Evolutionary conservation across 352 stramenopile genomes (phyloP).

Genomic region (Bremia lactucae): DNA sequence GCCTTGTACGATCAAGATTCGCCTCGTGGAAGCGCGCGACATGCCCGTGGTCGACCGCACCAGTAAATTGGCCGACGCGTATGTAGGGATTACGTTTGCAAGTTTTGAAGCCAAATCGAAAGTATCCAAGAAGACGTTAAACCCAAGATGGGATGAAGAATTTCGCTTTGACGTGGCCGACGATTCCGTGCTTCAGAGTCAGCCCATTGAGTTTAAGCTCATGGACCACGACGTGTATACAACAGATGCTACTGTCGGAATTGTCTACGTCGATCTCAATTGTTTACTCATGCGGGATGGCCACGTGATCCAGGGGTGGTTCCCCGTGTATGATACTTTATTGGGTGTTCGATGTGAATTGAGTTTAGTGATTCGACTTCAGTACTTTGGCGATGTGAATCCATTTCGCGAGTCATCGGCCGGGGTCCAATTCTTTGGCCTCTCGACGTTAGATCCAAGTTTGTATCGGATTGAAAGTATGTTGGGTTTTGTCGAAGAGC

Average conservation of each 20-base stretch:
- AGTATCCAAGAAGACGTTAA: conserved; percentile 88
- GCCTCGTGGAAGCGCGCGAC: conserved; percentile 79
- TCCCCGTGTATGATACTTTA: conserved; percentile 97
- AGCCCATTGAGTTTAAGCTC: conserved; percentile 96
- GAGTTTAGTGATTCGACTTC: conserved; percentile 90
- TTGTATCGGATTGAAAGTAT: conserved; percentile 85
- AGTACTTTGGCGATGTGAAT: conserved; percentile 96
- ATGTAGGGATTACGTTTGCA: conserved; percentile 82
- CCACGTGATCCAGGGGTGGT: conserved; percentile 93
- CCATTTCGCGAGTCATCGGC: conserved; percentile 95
- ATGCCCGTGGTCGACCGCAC: conserved; percentile 80
- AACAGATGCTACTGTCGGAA: conserved; percentile 90
- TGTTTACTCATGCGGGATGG: conserved; percentile 91
- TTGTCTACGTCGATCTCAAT: conserved; percentile 98
- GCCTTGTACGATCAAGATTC: conserved; percentile 88
- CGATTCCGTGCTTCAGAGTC: conserved; percentile 95
- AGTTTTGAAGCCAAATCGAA: conserved; percentile 83
- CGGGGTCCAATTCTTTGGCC: conserved; percentile 95
- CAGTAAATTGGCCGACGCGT: conserved; percentile 76
- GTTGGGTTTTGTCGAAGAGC: conserved; percentile 90
- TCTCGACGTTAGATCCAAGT: conserved; percentile 88
- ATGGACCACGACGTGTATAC: conserved; percentile 93
- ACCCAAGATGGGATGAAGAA: conserved; percentile 96
- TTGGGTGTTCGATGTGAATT: conserved; percentile 93
- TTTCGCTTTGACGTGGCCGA: conserved; percentile 97